Conservation (phyloP, 192 early-diverging fungal genomes). For the Coemansia sp. region DNA sequence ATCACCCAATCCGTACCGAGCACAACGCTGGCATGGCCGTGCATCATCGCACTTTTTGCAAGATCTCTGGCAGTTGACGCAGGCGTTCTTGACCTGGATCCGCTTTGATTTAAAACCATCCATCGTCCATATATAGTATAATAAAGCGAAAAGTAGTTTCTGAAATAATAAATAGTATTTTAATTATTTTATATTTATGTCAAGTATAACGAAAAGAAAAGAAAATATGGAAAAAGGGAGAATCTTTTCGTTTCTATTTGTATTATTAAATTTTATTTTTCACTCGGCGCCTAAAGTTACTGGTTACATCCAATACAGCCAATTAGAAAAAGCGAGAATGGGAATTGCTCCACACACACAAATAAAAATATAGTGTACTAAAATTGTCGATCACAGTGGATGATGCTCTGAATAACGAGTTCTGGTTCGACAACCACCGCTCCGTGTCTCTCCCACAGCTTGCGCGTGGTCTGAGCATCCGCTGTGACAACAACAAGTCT, state of each 20-base stretch:
- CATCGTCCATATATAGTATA: not conserved
- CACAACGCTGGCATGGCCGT: constrained; percentile 83
- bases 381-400: constrained; percentile 26
- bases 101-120: constrained; percentile 52
- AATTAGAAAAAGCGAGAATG: not conserved
- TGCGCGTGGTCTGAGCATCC: not conserved
- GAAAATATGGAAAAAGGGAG: constrained; percentile 5
- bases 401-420: constrained; percentile 48
- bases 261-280: not conserved
- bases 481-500: not conserved
- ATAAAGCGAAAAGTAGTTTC: not conserved
- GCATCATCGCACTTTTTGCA: constrained; percentile 91
- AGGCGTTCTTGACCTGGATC: constrained; percentile 88
- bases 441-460: constrained; percentile 16
- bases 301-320: not conserved
- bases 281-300: not conserved
- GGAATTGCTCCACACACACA: not conserved
- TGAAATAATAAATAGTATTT: not conserved
- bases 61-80: constrained; percentile 83
- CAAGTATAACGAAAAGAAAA: not conserved
- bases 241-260: not conserved
- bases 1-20: constrained; percentile 67
- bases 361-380: not conserved
- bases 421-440: constrained; percentile 30
- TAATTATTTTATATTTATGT: not conserved